A percentile compares a stretch with the other conserved stretches of the same genome.
Conservation (phyloP, 257 asterid species). For the Penstemon eatonii region DNA sequence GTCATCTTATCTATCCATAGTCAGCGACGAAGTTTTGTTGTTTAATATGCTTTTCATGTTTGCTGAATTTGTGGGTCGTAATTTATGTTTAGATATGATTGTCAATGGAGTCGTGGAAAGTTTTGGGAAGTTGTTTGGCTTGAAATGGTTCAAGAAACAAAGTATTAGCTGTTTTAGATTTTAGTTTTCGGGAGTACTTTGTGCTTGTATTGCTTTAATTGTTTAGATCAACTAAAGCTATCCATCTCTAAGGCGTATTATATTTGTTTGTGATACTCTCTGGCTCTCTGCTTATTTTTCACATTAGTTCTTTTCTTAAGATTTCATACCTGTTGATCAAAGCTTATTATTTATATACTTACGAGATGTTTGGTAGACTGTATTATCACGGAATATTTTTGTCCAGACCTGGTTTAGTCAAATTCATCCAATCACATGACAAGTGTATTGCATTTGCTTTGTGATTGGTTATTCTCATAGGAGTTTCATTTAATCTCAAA, state of each 20-base stretch:
- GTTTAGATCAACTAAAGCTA: conserved; percentile 31
- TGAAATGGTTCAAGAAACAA: conserved; percentile 30
- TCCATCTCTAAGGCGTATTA: conserved; percentile 29
- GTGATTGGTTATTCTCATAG: too few species aligned
- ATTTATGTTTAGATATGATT: conserved; percentile 22
- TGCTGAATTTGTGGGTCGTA: conserved; percentile 33
- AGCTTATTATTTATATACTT: too few species aligned
- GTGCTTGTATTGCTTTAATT: conserved; percentile 35
- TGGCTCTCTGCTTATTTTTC: too few species aligned
- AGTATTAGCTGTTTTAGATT: background rate
- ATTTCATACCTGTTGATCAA: too few species aligned
- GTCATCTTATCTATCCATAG: conserved; percentile 33
- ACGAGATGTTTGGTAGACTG: too few species aligned
- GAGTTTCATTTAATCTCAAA: too few species aligned
- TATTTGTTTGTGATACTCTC: conserved; percentile 5
- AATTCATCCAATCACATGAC: too few species aligned
- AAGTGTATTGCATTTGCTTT: too few species aligned
- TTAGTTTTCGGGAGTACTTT: background rate
- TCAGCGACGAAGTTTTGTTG: conserved; percentile 38
- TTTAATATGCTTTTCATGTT: conserved; percentile 43
- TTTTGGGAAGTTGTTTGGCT: conserved; percentile 34
- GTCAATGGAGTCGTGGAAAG: conserved; percentile 32
- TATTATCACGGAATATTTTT: too few species aligned
- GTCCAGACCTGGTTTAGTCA: too few species aligned
- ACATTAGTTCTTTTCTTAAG: too few species aligned